These are phyloP conservation scores for Suillus cothurnatus DNA, from an alignment of 768 basidiomycete genomes.

Conservation along the genomic window DNA sequence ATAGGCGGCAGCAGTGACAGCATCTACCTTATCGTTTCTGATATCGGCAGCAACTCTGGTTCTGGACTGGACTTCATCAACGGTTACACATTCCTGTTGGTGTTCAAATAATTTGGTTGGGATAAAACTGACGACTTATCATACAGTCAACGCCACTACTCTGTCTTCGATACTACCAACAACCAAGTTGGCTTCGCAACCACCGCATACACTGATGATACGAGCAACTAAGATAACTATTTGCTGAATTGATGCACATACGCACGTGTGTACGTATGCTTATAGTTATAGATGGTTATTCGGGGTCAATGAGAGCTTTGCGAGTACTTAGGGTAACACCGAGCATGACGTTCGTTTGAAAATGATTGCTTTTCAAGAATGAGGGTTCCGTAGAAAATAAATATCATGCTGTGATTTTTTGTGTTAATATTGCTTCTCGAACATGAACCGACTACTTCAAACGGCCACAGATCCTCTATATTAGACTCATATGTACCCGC, in stretches of 20 bases:
- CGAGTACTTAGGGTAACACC: not conserved
- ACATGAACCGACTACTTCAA: too few relatives aligned
- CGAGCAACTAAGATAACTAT: constrained; percentile 12
- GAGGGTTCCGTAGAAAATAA: too few relatives aligned
- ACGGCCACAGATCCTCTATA: too few relatives aligned
- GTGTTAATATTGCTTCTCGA: too few relatives aligned
- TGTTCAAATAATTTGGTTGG: constrained; percentile 15
- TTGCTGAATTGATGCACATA: not conserved
- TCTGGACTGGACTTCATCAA: constrained; percentile 27
- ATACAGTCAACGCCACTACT: constrained; percentile 44
- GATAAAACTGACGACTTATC: not conserved
- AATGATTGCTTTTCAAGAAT: not conserved
- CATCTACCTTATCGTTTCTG: constrained; percentile 33
- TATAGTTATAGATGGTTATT: not conserved
- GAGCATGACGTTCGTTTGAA: not conserved
- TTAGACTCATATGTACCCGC: too few relatives aligned
- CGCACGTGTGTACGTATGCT: not conserved
- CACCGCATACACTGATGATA: constrained; percentile 34
- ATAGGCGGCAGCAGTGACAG: constrained; percentile 27
- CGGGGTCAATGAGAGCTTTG: not conserved
- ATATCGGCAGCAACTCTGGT: constrained; percentile 19
- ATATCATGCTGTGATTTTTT: too few relatives aligned
- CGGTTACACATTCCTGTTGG: constrained; percentile 24
- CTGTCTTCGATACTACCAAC: constrained; percentile 43
- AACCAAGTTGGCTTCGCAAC: constrained; percentile 42